phyloP scores from a whole-genome alignment of 208 protist species.

The Crithidia thermophila region DNA sequence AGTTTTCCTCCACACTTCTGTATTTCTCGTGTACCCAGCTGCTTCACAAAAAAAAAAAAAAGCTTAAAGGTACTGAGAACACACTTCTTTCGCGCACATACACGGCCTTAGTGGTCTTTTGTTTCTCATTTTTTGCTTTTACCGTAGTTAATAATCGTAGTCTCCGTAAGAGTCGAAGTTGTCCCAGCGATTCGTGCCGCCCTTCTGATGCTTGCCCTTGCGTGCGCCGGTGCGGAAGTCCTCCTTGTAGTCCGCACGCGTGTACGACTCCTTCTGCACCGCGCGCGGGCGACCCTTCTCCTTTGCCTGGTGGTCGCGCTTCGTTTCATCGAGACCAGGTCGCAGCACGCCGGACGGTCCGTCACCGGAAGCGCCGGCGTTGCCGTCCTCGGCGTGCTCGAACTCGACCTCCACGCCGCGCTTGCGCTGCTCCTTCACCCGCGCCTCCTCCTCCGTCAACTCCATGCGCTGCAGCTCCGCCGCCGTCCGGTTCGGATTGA shows the following conservation, averaged over 20 bases:
- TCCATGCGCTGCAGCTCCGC: slow-evolving; percentile 49
- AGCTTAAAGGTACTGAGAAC: too few relatives aligned
- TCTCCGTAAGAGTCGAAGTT: slow-evolving; percentile 45
- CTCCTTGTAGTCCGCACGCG: slow-evolving; percentile 62
- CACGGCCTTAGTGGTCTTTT: too few relatives aligned
- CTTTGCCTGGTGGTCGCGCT: slow-evolving; percentile 3
- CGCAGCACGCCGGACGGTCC: not conserved
- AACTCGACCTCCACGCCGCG: slow-evolving; percentile 40
- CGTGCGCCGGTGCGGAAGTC: slow-evolving; percentile 52
- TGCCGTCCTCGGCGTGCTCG: slow-evolving; percentile 20
- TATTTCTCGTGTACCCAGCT: too few relatives aligned
- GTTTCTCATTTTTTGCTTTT: too few relatives aligned
- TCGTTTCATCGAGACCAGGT: not conserved
- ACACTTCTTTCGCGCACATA: too few relatives aligned
- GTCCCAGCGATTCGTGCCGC: slow-evolving; percentile 46
- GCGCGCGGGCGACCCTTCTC: slow-evolving; percentile 22
- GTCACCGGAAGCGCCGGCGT: not conserved
- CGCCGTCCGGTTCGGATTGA: slow-evolving; percentile 55
- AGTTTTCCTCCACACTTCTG: too few relatives aligned
- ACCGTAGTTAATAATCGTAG: slow-evolving; percentile 50
- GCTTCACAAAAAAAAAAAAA: too few relatives aligned
- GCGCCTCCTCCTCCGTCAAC: slow-evolving; percentile 56
- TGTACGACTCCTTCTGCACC: slow-evolving; percentile 23
- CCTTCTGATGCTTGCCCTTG: slow-evolving; percentile 79
- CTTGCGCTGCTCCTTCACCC: slow-evolving; percentile 43